These are phyloP conservation scores for Candida sakaeoensis DNA, from an alignment of 805 yeast species.

Conservation along the genomic window DNA sequence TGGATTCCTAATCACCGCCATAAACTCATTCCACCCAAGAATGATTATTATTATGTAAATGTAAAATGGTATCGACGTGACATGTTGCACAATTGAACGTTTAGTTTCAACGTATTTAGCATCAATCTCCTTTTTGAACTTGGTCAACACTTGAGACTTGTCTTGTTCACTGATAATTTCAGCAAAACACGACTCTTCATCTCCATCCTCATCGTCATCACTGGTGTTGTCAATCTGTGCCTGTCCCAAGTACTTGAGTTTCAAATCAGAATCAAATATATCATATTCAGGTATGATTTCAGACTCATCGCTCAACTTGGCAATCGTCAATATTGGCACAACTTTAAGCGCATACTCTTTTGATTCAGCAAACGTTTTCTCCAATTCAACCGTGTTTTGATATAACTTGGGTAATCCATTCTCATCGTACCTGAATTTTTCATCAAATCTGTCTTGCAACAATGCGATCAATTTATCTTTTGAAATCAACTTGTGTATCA, in stretches of 20 bases:
- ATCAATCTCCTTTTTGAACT: conserved; percentile 73
- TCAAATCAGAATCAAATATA: conserved; percentile 27
- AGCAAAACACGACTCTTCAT: conserved; percentile 42
- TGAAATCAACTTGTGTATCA: conserved; percentile 57
- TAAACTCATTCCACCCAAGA: conserved; percentile 93
- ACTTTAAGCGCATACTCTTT: conserved; percentile 52
- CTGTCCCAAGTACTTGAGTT: conserved; percentile 16
- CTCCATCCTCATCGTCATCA: conserved; percentile 25
- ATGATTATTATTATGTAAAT: conserved; percentile 69
- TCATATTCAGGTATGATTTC: conserved; percentile 60
- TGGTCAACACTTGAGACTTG: conserved; percentile 51
- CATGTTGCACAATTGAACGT: conserved; percentile 74
- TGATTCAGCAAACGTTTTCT: conserved; percentile 57
- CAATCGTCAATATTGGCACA: conserved; percentile 58
- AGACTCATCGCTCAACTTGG: conserved; percentile 48
- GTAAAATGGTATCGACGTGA: conserved; percentile 79
- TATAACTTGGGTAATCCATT: conserved; percentile 80
- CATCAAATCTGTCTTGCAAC: conserved; percentile 79
- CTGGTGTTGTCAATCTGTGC: conserved; percentile 21
- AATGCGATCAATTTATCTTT: conserved; percentile 64
- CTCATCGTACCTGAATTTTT: conserved; percentile 75
- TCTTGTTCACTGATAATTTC: conserved; percentile 56
- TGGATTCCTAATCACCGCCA: conserved; percentile 85
- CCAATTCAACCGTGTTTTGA: conserved; percentile 71
- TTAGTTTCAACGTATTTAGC: conserved; percentile 82